Conservation (phyloP, 2,329 filamentous ascomycete species). For the Metarhizium album region DNA sequence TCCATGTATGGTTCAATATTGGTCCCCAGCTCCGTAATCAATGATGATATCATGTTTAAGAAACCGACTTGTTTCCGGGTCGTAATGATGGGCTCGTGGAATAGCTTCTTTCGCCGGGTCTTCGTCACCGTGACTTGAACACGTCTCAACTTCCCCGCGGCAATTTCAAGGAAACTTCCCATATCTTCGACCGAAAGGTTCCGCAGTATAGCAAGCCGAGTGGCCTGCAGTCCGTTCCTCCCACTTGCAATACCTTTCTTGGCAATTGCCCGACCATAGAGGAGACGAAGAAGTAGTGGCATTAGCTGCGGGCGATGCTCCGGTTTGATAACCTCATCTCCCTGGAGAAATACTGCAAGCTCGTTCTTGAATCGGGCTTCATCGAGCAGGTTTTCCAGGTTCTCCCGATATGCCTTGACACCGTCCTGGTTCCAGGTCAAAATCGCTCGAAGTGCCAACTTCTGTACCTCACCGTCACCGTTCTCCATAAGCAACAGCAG, state of each 20-base stretch:
- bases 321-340: constrained; percentile 59
- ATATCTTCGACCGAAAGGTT: constrained; percentile 66
- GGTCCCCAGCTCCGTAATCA: constrained; percentile 74
- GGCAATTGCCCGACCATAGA: constrained; percentile 84
- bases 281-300: constrained; percentile 73
- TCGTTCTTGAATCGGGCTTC: constrained; percentile 90
- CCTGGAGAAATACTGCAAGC: constrained; percentile 76
- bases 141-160: constrained; percentile 58
- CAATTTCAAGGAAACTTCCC: constrained; percentile 71
- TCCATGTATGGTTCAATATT: constrained; percentile 58
- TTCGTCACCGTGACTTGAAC: constrained; percentile 46
- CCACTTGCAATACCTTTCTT: constrained; percentile 68
- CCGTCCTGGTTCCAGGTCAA: constrained; percentile 79
- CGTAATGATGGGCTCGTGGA: constrained; percentile 50
- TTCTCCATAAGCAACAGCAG: constrained; percentile 70
- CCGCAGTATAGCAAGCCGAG: constrained; percentile 69
- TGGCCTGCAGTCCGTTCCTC: constrained; percentile 69
- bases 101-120: constrained; percentile 36
- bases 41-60: constrained; percentile 79
- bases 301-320: constrained; percentile 66
- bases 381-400: constrained; percentile 76
- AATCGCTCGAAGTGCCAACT: constrained; percentile 70
- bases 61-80: constrained; percentile 80
- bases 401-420: constrained; percentile 71
- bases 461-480: constrained; percentile 85